A percentile compares a stretch with the other conserved stretches of the same genome.
Conservation (phyloP, 2,329 filamentous ascomycete genomes). For the Colletotrichum sansevieriae region DNA sequence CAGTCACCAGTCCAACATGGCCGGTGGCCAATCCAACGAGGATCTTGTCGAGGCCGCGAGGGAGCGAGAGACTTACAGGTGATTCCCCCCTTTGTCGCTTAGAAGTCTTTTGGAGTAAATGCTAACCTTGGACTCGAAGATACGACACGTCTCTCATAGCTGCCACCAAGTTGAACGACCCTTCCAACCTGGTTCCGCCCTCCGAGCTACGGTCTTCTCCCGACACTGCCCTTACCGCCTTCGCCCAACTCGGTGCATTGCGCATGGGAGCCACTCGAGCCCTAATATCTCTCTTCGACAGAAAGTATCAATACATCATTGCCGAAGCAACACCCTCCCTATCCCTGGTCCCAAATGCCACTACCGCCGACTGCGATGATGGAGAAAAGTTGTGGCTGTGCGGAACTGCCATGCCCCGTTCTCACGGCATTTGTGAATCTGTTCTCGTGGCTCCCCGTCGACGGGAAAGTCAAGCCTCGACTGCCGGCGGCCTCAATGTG, state of each 20-base stretch:
- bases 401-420: slow-evolving; percentile 48
- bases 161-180: slow-evolving; percentile 42
- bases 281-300: slow-evolving; percentile 66
- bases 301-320: slow-evolving; percentile 60
- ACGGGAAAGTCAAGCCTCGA: accelerated
- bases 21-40: not conserved
- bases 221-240: slow-evolving; percentile 59
- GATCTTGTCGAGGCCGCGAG: slow-evolving; percentile 44
- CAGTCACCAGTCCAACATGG: not conserved
- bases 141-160: slow-evolving; percentile 35
- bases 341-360: slow-evolving; percentile 49
- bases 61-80: slow-evolving; percentile 50
- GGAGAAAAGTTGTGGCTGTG: slow-evolving; percentile 44
- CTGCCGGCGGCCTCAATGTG: slow-evolving; percentile 47
- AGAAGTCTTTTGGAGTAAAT: not conserved
- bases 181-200: slow-evolving; percentile 42
- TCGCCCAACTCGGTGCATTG: slow-evolving; percentile 62
- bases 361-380: not conserved
- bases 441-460: slow-evolving; percentile 39
- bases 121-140: slow-evolving; percentile 20
- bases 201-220: slow-evolving; percentile 46
- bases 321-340: slow-evolving; percentile 62
- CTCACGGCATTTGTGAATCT: slow-evolving; percentile 47
- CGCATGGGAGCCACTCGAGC: slow-evolving; percentile 55
- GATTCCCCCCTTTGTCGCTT: not conserved